phyloP scores from a whole-genome alignment of 352 stramenopile genomes.

The Thalassiosira mediterranea region DNA sequence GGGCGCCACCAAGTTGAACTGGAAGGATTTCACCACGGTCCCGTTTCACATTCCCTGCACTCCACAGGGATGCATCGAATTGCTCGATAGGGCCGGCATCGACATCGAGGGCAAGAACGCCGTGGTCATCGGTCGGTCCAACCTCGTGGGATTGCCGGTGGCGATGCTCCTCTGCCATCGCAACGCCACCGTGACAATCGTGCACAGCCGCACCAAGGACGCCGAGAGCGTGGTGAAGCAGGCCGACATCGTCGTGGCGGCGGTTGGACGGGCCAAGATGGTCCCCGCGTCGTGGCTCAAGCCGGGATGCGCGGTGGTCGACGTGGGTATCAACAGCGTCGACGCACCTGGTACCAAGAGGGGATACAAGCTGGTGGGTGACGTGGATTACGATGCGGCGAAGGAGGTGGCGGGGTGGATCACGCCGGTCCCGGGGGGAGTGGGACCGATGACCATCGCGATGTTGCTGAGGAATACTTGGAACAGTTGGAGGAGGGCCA shows the following conservation, averaged over 20 bases:
- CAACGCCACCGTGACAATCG: slow-evolving; percentile 97
- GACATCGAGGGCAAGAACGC: slow-evolving; percentile 92
- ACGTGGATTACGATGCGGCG: slow-evolving; percentile 92
- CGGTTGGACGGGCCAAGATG: slow-evolving; percentile 93
- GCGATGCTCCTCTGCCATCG: slow-evolving; percentile 93
- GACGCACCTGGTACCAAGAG: slow-evolving; percentile 82
- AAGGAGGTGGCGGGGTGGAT: slow-evolving; percentile 88
- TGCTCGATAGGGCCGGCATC: slow-evolving; percentile 91
- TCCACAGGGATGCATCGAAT: slow-evolving; percentile 93
- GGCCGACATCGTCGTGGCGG: slow-evolving; percentile 97
- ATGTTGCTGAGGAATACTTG: slow-evolving; percentile 84
- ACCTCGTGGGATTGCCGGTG: slow-evolving; percentile 97
- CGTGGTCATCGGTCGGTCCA: slow-evolving; percentile 96
- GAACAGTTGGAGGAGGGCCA: slow-evolving; percentile 66
- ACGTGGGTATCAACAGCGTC: slow-evolving; percentile 99
- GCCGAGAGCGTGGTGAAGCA: slow-evolving; percentile 87
- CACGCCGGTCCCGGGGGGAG: slow-evolving; percentile 96
- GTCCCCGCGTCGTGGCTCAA: slow-evolving; percentile 97
- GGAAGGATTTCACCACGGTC: slow-evolving; percentile 63
- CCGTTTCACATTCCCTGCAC: slow-evolving; percentile 93
- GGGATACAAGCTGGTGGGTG: slow-evolving; percentile 96
- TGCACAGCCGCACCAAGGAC: slow-evolving; percentile 94
- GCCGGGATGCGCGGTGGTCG: slow-evolving; percentile 94
- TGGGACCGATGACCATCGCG: slow-evolving; percentile 97
- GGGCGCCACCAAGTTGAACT: slow-evolving; percentile 80